These are phyloP conservation scores for Leishmania braziliensis DNA, from an alignment of 208 protist genomes.

Conservation along the genomic window DNA sequence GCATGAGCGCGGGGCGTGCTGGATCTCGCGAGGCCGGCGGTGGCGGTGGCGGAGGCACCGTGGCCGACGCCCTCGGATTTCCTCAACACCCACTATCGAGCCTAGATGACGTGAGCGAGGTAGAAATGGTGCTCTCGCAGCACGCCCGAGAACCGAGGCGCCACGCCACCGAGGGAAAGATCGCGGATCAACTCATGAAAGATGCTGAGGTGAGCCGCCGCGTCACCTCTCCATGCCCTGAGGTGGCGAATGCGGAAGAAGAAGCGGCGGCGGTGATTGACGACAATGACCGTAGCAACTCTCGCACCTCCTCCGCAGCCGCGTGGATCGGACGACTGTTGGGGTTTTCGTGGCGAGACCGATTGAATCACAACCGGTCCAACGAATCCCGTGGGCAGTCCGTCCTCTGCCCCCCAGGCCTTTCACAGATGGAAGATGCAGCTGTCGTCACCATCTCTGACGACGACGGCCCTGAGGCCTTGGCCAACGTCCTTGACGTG, in stretches of 20 bases:
- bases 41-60: neutral
- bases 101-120: constrained; percentile 26
- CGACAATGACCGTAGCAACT: neutral
- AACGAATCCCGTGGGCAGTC: neutral
- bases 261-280: neutral
- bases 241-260: neutral
- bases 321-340: constrained; percentile 22
- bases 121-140: neutral
- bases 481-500: neutral
- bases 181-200: neutral
- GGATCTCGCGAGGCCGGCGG: neutral
- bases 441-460: neutral
- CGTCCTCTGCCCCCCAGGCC: neutral
- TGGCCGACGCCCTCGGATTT: neutral
- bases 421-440: neutral
- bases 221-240: neutral
- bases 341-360: constrained; percentile 15
- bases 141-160: constrained; percentile 8
- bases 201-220: neutral
- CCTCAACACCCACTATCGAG: constrained; percentile 11
- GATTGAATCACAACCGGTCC: constrained; percentile 1
- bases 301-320: constrained; percentile 3
- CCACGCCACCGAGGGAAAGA: neutral
- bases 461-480: neutral
- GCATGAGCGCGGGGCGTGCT: neutral